phyloP scores from a whole-genome alignment of 352 stramenopile species.

The Globisporangium echinulatum region DNA sequence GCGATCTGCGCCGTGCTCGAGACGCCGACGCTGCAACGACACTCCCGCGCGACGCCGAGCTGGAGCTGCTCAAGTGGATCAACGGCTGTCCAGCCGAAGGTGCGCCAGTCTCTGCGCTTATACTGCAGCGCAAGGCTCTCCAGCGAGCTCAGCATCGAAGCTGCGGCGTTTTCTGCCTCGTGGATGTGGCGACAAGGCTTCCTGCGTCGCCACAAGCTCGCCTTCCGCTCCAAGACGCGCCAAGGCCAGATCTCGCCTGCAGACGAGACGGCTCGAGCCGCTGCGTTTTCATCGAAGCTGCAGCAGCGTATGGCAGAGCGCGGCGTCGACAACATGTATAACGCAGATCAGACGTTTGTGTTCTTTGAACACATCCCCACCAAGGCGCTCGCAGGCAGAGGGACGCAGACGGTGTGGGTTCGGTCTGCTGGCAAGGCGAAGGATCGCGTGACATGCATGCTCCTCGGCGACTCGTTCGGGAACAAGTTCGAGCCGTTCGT shows the following conservation, averaged over 20 bases:
- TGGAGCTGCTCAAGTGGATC: conserved; percentile 3
- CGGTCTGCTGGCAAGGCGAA: not conserved
- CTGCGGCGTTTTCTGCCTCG: conserved; percentile 3
- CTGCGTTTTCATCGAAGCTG: not conserved
- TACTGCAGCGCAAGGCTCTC: conserved; percentile 4
- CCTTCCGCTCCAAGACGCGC: not conserved
- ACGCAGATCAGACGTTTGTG: not conserved
- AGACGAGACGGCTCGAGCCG: not conserved
- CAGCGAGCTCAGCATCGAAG: not conserved
- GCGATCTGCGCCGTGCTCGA: conserved; percentile 1
- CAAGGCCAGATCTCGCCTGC: not conserved
- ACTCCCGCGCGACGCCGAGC: not conserved
- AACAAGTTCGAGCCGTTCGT: not conserved
- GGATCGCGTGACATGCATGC: not conserved
- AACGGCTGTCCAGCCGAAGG: conserved; percentile 5
- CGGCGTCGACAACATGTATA: not conserved
- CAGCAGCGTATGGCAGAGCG: not conserved
- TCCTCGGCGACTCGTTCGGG: not conserved
- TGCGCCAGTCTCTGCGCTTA: not conserved
- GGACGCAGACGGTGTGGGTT: conserved; percentile 24
- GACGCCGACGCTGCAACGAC: not conserved
- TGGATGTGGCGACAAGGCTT: conserved; percentile 3
- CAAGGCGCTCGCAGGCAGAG: not conserved
- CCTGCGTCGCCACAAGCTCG: conserved; percentile 14
- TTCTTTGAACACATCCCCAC: not conserved